phyloP scores from a whole-genome alignment of 2,329 filamentous ascomycete species.

The Calonectria multiphialidica region DNA sequence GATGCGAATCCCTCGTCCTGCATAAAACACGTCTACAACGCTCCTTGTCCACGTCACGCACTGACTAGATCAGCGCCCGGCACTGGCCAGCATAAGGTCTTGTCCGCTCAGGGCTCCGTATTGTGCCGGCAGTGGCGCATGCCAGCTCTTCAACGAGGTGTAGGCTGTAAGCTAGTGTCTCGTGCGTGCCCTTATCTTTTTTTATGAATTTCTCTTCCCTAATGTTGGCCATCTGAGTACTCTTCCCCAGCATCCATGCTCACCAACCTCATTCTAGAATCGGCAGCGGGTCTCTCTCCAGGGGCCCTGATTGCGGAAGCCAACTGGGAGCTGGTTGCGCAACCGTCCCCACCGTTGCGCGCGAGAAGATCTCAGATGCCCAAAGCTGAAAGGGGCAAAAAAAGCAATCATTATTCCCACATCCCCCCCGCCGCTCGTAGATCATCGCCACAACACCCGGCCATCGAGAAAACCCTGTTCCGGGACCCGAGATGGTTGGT shows the following conservation, averaged over 20 bases:
- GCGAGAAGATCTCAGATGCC: neutral
- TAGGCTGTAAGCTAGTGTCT: neutral
- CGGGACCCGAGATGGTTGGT: neutral
- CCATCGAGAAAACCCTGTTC: neutral
- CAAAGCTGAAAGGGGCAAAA: neutral
- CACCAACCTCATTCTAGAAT: conserved; percentile 10
- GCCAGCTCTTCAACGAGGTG: neutral
- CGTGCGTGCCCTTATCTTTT: neutral
- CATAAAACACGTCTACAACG: neutral
- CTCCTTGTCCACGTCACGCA: conserved; percentile 9
- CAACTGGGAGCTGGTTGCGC: neutral
- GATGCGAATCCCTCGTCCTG: neutral
- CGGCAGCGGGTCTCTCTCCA: neutral
- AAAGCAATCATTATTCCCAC: neutral
- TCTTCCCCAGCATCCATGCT: neutral
- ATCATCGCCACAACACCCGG: neutral
- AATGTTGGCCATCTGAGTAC: neutral
- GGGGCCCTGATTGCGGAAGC: neutral
- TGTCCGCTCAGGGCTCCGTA: neutral
- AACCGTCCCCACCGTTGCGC: neutral
- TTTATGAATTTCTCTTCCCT: neutral
- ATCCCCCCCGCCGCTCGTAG: neutral
- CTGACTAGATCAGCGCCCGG: neutral
- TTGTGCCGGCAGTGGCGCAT: neutral
- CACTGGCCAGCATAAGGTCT: neutral